Evolutionary conservation across 805 yeast genomes (phyloP), one percentile per base, ranked within the genome.

Genomic region (Starmerella vaccinii): DNA sequence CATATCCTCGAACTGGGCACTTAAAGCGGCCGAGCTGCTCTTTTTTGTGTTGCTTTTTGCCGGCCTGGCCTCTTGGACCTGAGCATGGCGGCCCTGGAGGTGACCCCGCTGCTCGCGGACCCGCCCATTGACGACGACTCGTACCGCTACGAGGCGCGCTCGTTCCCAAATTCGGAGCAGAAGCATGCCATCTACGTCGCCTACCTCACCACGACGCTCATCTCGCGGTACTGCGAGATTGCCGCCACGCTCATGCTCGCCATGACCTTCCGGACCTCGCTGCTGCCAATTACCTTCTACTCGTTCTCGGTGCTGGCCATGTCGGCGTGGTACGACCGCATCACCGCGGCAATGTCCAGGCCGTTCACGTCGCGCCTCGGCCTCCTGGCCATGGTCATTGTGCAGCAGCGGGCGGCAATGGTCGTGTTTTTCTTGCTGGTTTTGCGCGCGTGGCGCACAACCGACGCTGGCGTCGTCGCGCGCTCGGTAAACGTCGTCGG

Each of bases 101-200:
- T 46, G 40, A 45, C 51, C 22, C 63, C 62, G 19, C 48, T 55
- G 29, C 45, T 54, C 15, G 61, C 57, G 6, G 63, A 60, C 26
- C 63, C 63, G 33, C 63, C 63, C 18, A 60, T 60, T 22, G 63
- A 60, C 47, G 63, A 60, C 33, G 63, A 60, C 30, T 56, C 59
- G 24, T 60, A 49, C 46, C 58, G 61, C 35, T 52, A 54, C 26
- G 63, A 59, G 47, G 57, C 57, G 15, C 58, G 56, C 7, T 42
- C 51, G 16, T 55, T 59, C 46, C 63, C 63, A 10, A 49, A 59
- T 2, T 55, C 52, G 16, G 52, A 53, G n/a, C 63, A 60, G 42
- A 50, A 54, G 41, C 62, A 60, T 33, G 38, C 58, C 12, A 32
- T 57, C 29, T 54, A 49, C 26, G 51, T 51, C 4, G 50, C 54